Evolutionary conservation across 257 asterid species (phyloP).

Genomic region (Ligustrum vulgare): DNA sequence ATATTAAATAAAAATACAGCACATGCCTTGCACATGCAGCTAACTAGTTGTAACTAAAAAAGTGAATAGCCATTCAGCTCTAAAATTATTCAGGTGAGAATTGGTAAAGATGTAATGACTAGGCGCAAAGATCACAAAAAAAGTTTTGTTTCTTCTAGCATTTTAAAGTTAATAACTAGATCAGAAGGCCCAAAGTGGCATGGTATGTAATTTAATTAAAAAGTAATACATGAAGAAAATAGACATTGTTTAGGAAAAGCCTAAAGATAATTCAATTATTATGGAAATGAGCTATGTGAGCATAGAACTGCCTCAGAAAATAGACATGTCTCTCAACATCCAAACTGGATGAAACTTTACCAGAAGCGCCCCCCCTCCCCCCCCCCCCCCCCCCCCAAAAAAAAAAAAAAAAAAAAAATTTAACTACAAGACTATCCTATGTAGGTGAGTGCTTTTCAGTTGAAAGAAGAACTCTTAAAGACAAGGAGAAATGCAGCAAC

Average conservation of each 20-base stretch:
- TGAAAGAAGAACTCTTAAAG: conserved; percentile 5
- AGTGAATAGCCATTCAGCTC: neutral
- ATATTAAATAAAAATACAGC: too few relatives aligned
- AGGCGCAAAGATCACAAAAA: conserved; percentile 3
- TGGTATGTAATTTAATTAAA: neutral
- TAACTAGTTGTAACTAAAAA: neutral
- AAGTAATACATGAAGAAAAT: conserved; percentile 1
- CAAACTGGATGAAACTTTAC: neutral
- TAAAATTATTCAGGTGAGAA: conserved; percentile 1
- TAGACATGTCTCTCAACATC: neutral
- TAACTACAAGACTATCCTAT: neutral
- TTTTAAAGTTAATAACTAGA: conserved; percentile 7
- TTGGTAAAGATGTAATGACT: neutral
- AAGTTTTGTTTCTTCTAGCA: neutral
- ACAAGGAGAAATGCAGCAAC: neutral
- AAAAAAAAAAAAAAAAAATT: conserved; percentile 6
- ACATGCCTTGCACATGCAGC: too few relatives aligned
- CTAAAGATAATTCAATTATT: neutral
- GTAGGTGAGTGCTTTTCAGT: neutral
- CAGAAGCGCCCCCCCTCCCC: too few relatives aligned
- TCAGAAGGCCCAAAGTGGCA: neutral
- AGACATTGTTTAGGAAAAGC: neutral
- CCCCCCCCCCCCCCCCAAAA: too few relatives aligned
- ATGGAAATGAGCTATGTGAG: neutral
- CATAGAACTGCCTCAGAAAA: neutral